Base-by-base conservation (phyloP, 148 eudicot genomes). In the Silene uniflora region DNA sequence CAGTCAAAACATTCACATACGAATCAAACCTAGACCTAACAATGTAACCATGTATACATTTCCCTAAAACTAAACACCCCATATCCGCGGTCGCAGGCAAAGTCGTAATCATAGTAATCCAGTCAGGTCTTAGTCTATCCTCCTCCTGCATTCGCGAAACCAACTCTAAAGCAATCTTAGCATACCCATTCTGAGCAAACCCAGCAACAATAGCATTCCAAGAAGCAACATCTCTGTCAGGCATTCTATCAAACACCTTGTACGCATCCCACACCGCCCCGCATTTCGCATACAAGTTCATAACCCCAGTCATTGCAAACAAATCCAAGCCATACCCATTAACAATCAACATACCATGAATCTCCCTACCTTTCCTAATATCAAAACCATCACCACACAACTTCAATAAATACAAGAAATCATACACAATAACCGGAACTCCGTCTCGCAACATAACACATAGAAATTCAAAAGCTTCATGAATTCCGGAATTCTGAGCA, bases 261-360 rank as follows among this genome's bases (percentile, higher is more conserved):
- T 85, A 85, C 0, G 98, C 98, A 60, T 91, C 96, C 23, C 63
- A 73, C 25, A 89, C 56, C 27, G 77, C 72, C 55, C 84, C 78
- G 77, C 98, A 93, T 78, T 93, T 93, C 0, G 92, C 92, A 59
- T 91, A 93, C 89, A 93, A 68, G 66, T 83, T 93, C 84, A 93
- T 83, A 69, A 89, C 80, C 59, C 93, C 87, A 7, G 88, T 86
- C 91, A 89, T 88, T 0, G 84, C 91, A 80, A 78, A 87, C 85
- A 89, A 71, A 81, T 91, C 75, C 44, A 67, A 69, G 3, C 71
- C 79, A 66, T 75, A 86, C 78, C 98, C 98, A 81, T 81, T 76
- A 73, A 88, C 82, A 75, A 88, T 60, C 60, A 88, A 46, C 81
- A 81, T 85, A 52, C 80, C 93, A 21, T 93, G 96, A 77, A 93